These are phyloP conservation scores for Iodosphaeria phyllophila DNA, from an alignment of 2,329 filamentous ascomycete genomes.

Conservation along the genomic window DNA sequence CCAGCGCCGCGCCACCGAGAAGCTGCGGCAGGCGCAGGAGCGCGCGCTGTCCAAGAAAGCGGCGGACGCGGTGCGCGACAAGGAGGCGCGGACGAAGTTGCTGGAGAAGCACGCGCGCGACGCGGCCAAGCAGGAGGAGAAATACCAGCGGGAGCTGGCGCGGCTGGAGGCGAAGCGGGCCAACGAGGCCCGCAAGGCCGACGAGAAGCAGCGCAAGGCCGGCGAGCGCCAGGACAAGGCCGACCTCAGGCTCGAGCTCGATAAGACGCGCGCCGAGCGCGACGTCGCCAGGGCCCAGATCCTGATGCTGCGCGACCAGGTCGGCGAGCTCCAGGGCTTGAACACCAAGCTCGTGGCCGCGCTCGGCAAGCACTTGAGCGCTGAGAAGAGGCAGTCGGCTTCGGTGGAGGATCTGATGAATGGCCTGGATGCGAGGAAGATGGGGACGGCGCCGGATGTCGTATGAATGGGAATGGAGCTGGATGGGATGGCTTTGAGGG, in stretches of 20 bases:
- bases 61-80: constrained; percentile 22
- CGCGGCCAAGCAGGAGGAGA: constrained; percentile 46
- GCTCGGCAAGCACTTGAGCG: constrained; percentile 30
- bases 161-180: constrained; percentile 46
- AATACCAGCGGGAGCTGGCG: constrained; percentile 42
- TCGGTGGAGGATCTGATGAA: constrained; percentile 1
- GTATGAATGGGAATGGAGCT: too few species aligned
- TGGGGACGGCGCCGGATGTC: too few species aligned
- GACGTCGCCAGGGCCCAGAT: constrained; percentile 33
- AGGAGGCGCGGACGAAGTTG: constrained; percentile 31
- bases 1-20: constrained; percentile 24
- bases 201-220: constrained; percentile 28
- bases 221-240: constrained; percentile 32
- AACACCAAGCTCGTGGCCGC: constrained; percentile 38
- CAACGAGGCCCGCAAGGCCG: constrained; percentile 41
- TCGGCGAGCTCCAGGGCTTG: constrained; percentile 38
- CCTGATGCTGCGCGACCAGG: constrained; percentile 32
- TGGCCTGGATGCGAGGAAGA: too few species aligned
- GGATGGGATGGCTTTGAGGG: too few species aligned
- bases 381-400: constrained; percentile 9
- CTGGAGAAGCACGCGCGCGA: constrained; percentile 45
- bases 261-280: constrained; percentile 28
- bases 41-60: constrained; percentile 16
- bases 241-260: constrained; percentile 31
- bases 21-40: constrained; percentile 10